phyloP scores from a whole-genome alignment of 192 early-diverging fungal genomes.

The Podila epigama region DNA sequence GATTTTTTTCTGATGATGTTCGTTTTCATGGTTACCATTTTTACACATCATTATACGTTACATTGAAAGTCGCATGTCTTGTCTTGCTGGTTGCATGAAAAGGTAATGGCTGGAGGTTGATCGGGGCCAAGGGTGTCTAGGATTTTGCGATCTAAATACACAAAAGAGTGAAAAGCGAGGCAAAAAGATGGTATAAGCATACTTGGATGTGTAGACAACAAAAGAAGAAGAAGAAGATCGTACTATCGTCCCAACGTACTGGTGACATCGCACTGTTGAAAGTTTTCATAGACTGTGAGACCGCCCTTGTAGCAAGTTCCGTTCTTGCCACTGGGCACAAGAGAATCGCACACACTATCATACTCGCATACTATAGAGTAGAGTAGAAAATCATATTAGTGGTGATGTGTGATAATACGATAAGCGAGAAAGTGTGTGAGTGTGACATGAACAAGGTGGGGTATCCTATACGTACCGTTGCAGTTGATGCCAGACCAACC shows the following conservation, averaged over 20 bases:
- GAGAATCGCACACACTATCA: conserved; percentile 69
- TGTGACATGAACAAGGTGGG: not conserved
- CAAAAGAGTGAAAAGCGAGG: conserved; percentile 8
- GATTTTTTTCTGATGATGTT: too few species aligned
- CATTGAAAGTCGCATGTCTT: conserved; percentile 78
- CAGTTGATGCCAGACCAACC: conserved; percentile 96
- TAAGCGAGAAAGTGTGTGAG: not conserved
- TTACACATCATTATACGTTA: too few species aligned
- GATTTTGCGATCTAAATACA: conserved; percentile 59
- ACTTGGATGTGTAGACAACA: not conserved
- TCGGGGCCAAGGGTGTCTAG: conserved; percentile 63
- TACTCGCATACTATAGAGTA: conserved; percentile 61
- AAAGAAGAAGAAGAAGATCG: conserved; percentile 23
- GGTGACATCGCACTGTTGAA: conserved; percentile 78
- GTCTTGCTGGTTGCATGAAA: conserved; percentile 67
- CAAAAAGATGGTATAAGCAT: too few species aligned
- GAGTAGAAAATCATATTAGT: not conserved
- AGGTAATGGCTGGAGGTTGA: conserved; percentile 81
- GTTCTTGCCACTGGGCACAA: conserved; percentile 72
- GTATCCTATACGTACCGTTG: conserved; percentile 64
- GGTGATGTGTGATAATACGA: not conserved
- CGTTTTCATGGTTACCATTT: too few species aligned
- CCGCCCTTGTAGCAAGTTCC: conserved; percentile 82
- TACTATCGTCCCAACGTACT: conserved; percentile 66
- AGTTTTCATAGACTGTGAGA: conserved; percentile 69